Conservation (phyloP, 371 early-diverging fungal species). For the Fennellomyces sp. region DNA sequence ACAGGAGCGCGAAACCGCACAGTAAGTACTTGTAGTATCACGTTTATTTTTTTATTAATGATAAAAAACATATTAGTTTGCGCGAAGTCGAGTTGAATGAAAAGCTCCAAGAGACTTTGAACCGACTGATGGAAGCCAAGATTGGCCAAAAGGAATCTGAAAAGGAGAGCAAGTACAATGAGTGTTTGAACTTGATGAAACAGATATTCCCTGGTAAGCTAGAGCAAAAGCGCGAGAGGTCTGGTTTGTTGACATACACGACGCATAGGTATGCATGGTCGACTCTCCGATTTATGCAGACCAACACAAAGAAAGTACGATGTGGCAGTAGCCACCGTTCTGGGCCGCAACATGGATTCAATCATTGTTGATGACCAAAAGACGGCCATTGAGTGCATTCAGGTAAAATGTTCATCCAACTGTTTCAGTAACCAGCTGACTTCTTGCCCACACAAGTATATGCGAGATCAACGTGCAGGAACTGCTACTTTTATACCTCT, state of each 20-base stretch:
- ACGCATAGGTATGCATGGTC: slow-evolving; percentile 84
- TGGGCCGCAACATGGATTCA: slow-evolving; percentile 81
- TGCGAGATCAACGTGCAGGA: slow-evolving; percentile 93
- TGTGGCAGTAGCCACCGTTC: slow-evolving; percentile 75
- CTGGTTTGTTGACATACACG: too few relatives aligned
- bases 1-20: slow-evolving; percentile 42
- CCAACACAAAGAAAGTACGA: slow-evolving; percentile 96
- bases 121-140: slow-evolving; percentile 79
- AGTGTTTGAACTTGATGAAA: slow-evolving; percentile 81
- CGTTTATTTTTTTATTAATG: not conserved
- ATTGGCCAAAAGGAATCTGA: slow-evolving; percentile 83
- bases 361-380: slow-evolving; percentile 81
- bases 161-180: slow-evolving; percentile 73
- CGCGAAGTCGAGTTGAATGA: slow-evolving; percentile 83
- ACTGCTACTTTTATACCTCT: slow-evolving; percentile 96
- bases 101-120: slow-evolving; percentile 72
- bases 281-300: slow-evolving; percentile 87
- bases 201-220: slow-evolving; percentile 70
- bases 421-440: not conserved
- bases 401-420: slow-evolving; percentile 22
- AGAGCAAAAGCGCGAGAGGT: not conserved
- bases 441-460: slow-evolving; percentile 49
- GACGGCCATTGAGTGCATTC: slow-evolving; percentile 84
- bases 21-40: too few relatives aligned
- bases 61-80: slow-evolving; percentile 10